A percentile compares a stretch with the other conserved stretches of the same genome.
Conservation (phyloP, 2,329 filamentous ascomycete species). For the Aspergillus chevalieri region DNA sequence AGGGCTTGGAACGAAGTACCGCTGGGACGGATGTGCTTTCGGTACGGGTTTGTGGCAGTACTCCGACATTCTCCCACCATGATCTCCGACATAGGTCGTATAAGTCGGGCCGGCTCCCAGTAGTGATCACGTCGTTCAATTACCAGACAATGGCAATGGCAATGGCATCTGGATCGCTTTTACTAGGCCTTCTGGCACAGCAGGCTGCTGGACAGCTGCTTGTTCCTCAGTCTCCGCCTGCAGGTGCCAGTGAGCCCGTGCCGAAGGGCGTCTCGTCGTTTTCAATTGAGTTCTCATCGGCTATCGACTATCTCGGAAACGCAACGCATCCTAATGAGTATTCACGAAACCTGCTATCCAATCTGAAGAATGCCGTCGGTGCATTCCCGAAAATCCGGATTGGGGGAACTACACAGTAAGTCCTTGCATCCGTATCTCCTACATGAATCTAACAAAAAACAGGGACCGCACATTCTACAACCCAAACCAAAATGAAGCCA, state of each 20-base stretch:
- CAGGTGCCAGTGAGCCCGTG: constrained; percentile 4
- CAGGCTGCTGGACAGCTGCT: not conserved
- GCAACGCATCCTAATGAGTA: constrained; percentile 10
- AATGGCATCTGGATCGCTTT: no score
- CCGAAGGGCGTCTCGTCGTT: constrained; percentile 8
- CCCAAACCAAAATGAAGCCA: constrained; percentile 5
- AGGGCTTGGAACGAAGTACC: no score
- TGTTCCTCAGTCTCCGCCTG: not conserved
- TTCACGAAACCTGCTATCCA: constrained; percentile 6
- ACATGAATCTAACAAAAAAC: not conserved
- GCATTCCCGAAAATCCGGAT: constrained; percentile 7
- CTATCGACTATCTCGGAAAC: constrained; percentile 11
- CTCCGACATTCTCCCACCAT: no score
- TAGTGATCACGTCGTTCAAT: no score
- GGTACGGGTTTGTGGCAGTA: no score
- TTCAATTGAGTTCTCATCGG: constrained; percentile 12
- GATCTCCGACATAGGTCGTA: no score
- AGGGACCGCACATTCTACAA: constrained; percentile 8
- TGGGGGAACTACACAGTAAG: constrained; percentile 8
- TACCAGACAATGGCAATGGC: no score
- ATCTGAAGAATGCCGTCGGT: constrained; percentile 7
- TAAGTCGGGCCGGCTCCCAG: no score
- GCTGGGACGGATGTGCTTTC: no score
- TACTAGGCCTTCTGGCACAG: not conserved
- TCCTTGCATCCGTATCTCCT: not conserved